Conservation (phyloP, 192 early-diverging fungal species). For the Spizellomyces punctatus region DNA sequence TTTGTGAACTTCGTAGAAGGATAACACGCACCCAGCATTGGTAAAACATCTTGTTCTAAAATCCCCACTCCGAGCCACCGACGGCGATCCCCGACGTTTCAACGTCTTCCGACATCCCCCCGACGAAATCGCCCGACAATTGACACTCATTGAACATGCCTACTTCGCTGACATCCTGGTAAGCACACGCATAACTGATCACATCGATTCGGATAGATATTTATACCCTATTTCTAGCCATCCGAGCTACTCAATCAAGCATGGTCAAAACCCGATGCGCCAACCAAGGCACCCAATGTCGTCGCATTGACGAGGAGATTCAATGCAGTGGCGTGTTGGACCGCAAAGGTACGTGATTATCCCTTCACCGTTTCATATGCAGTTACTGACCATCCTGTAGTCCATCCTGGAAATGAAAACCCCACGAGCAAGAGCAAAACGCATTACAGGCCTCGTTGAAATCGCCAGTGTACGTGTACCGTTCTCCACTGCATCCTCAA, state of each 20-base stretch:
- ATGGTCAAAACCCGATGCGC: constrained; percentile 36
- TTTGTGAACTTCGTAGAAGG: background rate
- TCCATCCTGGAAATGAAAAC: constrained; percentile 38
- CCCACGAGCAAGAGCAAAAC: constrained; percentile 35
- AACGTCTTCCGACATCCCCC: constrained; percentile 23
- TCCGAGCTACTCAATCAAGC: constrained; percentile 43
- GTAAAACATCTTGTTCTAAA: constrained; percentile 25
- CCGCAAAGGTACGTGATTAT: constrained; percentile 24
- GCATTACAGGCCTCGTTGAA: constrained; percentile 37
- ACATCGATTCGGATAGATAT: too few relatives aligned
- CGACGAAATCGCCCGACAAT: constrained; percentile 45
- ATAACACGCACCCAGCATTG: constrained; percentile 16
- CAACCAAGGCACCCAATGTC: constrained; percentile 34
- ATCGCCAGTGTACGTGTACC: constrained; percentile 17
- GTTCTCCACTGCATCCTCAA: background rate
- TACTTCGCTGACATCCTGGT: constrained; percentile 36
- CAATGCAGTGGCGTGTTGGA: constrained; percentile 46
- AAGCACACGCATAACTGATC: background rate
- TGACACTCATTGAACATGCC: constrained; percentile 38
- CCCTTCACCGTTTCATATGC: too few relatives aligned
- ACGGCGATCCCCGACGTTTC: constrained; percentile 15
- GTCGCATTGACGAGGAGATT: constrained; percentile 38
- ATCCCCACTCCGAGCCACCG: background rate
- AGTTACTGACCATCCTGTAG: background rate
- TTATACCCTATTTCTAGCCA: constrained; percentile 14